Evolutionary conservation across 805 yeast genomes (phyloP), one percentile per base, ranked within the genome.

Genomic region (Zygosaccharomyces rouxii): DNA sequence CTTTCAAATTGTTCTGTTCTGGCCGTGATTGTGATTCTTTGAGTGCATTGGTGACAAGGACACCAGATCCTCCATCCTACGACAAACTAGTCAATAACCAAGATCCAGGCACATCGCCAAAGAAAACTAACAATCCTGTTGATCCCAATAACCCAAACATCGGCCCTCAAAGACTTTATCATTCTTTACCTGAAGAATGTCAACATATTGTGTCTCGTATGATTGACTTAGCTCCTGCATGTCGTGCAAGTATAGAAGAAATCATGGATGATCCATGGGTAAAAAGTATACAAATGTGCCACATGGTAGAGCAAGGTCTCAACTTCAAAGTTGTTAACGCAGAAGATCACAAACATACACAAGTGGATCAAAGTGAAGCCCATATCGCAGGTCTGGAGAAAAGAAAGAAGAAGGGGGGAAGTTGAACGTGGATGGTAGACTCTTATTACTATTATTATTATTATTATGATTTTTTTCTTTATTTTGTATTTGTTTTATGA

Each of bases 321-420:
- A 73, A 75, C 47, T 73, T 70, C 31, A 67, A 67, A 18, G 67
- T 70, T 2, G 58, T 69, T 9, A 56, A 56, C 19, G 79, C 81
- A 18, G 67, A 71, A 6, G 83, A 81, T 59, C 98, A 90, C 63
- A 75, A 75, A 29, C 98, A 90, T 64, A 88, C 97, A 1, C 80
- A 79, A 55, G 97, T 90, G 44, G 96, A 89, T 57, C 96, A 87
- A 64, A 83, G 88, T 51, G 95, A 88, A 58, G 98, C 98, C 0
- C 98, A 90, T 66, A 90, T 90, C 70, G 96, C 97, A 9, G 84
- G 90, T 50, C 76, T 90, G 55, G 97, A 90, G 63, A 86, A 83
- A 73, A 86, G 83, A 63, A 90, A 87, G 71, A 79, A 76, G 41
- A 53, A 55, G 48, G 55, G 54, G 38, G 50, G 63, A 71, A 78